Base-by-base conservation (phyloP, 2,329 filamentous ascomycete genomes). In the Orbilia javanica region DNA sequence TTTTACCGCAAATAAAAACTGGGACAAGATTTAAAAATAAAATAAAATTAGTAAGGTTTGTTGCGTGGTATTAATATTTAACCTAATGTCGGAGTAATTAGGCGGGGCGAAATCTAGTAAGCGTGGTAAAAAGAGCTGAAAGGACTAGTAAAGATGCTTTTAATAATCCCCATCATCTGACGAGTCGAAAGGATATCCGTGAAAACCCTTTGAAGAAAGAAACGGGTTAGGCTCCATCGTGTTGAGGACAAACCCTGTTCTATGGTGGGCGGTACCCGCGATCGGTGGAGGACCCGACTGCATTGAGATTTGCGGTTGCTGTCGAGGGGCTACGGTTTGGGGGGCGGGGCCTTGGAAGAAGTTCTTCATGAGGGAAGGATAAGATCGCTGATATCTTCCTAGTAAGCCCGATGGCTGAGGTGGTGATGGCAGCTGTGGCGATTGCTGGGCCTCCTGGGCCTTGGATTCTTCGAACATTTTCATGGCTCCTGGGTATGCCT, bases 391-490 rank as follows among this genome's bases (percentile, higher is more conserved):
- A 39, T 53, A 65, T 29, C 29, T 62, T 1, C 68, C 62, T 31
- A 67, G 20, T 2, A 67, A 29, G 22, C 20, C 62, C 8, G n/a
- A 39, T 31, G 39, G 1, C 5, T 20, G 64, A 3, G 7, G 39
- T 44, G 13, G 50, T 13, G 42, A 15, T 44, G n/a, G 39, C 15
- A 1, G 18, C 15, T 2, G 39, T 11, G 39, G 7, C 18, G 13
- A 18, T 46, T 2, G 46, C 20, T 1, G 22, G 15, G 48, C 4
- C 20, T 64, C 22, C 25, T 66, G 44, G 13, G 18, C 18, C 29
- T 66, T 29, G n/a, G 52, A 27, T 25, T 66, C 73, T 11, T 71
- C 73, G 20, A 72, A 36, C 1, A 36, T 44, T 36, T 72, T 72
- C 67, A 68, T 78, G 15, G 72, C 27, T 6, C 44, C 60, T 3